Evolutionary conservation across 2,329 filamentous ascomycete species (phyloP).

Genomic region (Fusarium fujikuroi): DNA sequence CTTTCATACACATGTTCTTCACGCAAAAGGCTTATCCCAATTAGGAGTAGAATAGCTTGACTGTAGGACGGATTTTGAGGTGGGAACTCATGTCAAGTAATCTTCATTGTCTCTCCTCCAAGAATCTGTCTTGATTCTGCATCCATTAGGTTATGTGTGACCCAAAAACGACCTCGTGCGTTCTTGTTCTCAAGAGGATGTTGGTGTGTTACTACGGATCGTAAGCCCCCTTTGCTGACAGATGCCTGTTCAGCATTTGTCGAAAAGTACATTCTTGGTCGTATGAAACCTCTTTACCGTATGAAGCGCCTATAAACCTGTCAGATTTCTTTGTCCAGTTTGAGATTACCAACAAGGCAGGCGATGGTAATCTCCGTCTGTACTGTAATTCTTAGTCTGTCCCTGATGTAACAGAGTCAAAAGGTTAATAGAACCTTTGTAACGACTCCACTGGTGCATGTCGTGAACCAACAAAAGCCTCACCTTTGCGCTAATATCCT

Average conservation of each 20-base stretch:
- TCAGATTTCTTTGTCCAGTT: not conserved
- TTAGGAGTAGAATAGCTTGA: slow-evolving; percentile 28
- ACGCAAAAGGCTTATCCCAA: not conserved
- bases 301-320: not conserved
- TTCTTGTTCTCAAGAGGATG: slow-evolving; percentile 6
- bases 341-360: not conserved
- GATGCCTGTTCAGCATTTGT: not conserved
- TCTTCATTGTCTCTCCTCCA: slow-evolving; percentile 1
- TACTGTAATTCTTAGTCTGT: not conserved
- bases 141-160: slow-evolving; percentile 20
- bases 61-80: slow-evolving; percentile 13
- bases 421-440: slow-evolving; percentile 3
- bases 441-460: not conserved
- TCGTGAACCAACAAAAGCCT: not conserved
- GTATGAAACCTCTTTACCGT: not conserved
- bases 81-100: slow-evolving; percentile 13
- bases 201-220: slow-evolving; percentile 1
- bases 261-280: not conserved
- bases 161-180: slow-evolving; percentile 13
- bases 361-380: not conserved
- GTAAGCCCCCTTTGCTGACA: not conserved
- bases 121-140: slow-evolving; percentile 16
- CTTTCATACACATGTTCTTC: not conserved
- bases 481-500: not conserved
- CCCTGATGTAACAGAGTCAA: not conserved